Evolutionary conservation across 257 asterid genomes (phyloP).

Genomic region (Echium plantagineum): DNA sequence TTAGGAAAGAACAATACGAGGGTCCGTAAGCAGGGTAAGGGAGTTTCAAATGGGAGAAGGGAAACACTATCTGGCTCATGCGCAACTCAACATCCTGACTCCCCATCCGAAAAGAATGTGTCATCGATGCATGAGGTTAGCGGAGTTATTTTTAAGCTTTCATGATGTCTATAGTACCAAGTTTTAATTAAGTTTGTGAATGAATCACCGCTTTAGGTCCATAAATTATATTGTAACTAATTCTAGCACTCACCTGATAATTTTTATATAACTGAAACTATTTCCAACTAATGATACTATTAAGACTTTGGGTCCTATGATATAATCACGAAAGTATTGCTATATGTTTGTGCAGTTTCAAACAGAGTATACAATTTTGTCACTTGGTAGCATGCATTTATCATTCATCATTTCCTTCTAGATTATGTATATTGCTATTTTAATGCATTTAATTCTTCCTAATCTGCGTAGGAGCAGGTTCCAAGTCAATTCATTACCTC

Average conservation of each 20-base stretch:
- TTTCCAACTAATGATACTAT: not conserved
- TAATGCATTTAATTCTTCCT: not conserved
- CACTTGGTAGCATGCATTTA: not conserved
- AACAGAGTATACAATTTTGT: not conserved
- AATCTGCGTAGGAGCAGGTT: constrained; percentile 2
- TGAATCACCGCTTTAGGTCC: not conserved
- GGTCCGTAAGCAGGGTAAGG: not conserved
- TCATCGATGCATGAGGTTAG: not conserved
- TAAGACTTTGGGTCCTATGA: too few species aligned
- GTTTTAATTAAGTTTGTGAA: not conserved
- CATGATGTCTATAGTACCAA: not conserved
- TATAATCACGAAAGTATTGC: too few species aligned
- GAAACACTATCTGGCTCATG: not conserved
- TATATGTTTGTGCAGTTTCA: not conserved
- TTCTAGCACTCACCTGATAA: not conserved
- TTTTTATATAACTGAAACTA: not conserved
- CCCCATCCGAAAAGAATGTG: not conserved
- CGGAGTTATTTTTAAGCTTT: not conserved
- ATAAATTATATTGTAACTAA: not conserved
- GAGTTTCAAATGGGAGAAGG: not conserved
- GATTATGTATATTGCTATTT: not conserved
- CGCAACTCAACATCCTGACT: not conserved
- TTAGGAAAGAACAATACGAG: not conserved
- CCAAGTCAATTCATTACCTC: constrained; percentile 10
- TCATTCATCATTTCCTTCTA: not conserved